Base-by-base conservation (phyloP, 257 asterid species). In the Avicennia marina region DNA sequence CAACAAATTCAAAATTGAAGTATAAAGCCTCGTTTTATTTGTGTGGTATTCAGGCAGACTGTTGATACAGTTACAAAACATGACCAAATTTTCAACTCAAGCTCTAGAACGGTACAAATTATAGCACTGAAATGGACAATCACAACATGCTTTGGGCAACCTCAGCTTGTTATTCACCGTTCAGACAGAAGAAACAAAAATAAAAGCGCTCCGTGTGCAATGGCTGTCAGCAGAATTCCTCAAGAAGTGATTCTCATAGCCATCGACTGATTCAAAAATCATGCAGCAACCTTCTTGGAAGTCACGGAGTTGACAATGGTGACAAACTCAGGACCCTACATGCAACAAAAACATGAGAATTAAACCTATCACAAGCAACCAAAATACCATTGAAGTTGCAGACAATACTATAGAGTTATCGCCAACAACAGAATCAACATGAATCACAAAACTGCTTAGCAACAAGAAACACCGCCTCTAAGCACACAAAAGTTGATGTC, bases 291-390 rank as follows among this genome's bases (percentile, higher is more conserved):
- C 81, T 82, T 93, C 84, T 93, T 93, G 46, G 94, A 78, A 27
- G 97, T 82, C 53, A 86, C 99, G 13, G 99, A 89, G 77, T 93
- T 93, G 48, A 89, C 73, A 33, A 93, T 89, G 20, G 96, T 78
- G 8, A 95, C 95, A 49, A 93, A 89, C 73, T 93, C 99, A 33
- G 90, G 87, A 26, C 96, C 98, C 98, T 91, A 66, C 66, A 64
- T 2, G 69, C 36, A 64, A 11, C 6, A 36, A 36, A 36, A 36
- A 11, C 12, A 8, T 36, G 10, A 36, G 41, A 36, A 36, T 29
- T 8, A 29, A 2, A 2, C 41, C 6, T 7, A 36, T 36, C 41
- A 36, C 13, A 2, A 36, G 6, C 34, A 29, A 8, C 8, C 34
- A 29, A 29, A 29, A 8, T 4, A 29, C 7, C 34, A 36, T 36